Evolutionary conservation across 202 grass and related monocot species (phyloP).

Genomic region (Musa balbisiana): DNA sequence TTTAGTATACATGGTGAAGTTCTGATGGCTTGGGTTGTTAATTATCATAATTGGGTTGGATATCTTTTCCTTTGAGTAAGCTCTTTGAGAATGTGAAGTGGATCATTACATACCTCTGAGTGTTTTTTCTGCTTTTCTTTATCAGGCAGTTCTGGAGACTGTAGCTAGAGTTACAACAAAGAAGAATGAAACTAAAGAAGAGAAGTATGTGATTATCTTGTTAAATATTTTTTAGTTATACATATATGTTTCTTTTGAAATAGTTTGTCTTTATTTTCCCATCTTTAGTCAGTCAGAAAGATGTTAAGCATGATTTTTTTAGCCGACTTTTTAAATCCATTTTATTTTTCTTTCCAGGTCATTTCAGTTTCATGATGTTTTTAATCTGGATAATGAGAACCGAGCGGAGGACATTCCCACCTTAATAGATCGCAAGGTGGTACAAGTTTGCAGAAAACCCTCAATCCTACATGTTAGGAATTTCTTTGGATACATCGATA

Average conservation of each 20-base stretch:
- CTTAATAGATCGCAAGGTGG: slow-evolving; percentile 93
- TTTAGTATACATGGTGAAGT: neutral
- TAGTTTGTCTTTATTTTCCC: neutral
- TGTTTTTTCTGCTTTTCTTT: slow-evolving; percentile 28
- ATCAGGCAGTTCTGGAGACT: slow-evolving; percentile 89
- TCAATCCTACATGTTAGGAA: neutral
- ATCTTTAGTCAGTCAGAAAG: no score
- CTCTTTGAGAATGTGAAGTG: neutral
- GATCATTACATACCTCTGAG: neutral
- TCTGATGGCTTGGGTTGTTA: neutral
- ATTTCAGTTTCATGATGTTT: slow-evolving; percentile 94
- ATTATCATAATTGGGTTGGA: neutral
- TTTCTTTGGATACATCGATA: neutral
- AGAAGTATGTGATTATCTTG: slow-evolving; percentile 49
- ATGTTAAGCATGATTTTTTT: no score
- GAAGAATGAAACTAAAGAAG: slow-evolving; percentile 99
- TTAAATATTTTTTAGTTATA: slow-evolving; percentile 2
- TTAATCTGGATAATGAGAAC: slow-evolving; percentile 78
- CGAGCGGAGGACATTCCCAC: slow-evolving; percentile 83
- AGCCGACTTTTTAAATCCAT: slow-evolving; percentile 17
- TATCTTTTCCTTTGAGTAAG: neutral
- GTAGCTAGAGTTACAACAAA: slow-evolving; percentile 91
- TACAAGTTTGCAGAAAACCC: neutral
- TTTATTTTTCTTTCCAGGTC: slow-evolving; percentile 41
- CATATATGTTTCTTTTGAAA: neutral